Percentiles rank a stretch among this genome's conserved stretches.
These are phyloP conservation scores for Malus hybrid DNA, from an alignment of 331 rosid species.

Conservation along the genomic window DNA sequence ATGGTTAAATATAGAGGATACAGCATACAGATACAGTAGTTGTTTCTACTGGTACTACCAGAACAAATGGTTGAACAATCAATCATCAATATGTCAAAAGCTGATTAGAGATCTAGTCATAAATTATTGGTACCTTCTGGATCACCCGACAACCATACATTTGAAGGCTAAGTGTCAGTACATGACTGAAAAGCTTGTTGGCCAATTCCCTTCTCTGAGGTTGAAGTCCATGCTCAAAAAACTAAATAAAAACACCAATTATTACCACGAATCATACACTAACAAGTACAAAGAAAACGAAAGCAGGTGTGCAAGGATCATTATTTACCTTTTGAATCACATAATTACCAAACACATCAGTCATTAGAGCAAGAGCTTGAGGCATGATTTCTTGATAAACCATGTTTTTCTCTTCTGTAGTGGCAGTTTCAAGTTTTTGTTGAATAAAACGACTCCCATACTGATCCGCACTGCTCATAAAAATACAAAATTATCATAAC, in stretches of 20 bases:
- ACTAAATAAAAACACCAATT: constrained; percentile 34
- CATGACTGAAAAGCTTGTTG: constrained; percentile 74
- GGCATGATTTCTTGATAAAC: constrained; percentile 99
- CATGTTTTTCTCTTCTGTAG: constrained; percentile 77
- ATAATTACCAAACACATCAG: constrained; percentile 97
- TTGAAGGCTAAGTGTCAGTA: constrained; percentile 88
- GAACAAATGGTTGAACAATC: not conserved
- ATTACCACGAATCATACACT: constrained; percentile 7
- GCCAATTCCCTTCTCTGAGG: constrained; percentile 86
- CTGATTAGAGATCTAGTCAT: not conserved
- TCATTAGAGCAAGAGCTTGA: constrained; percentile 88
- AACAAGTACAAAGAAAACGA: not conserved
- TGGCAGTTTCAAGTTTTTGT: constrained; percentile 13
- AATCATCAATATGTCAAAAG: not conserved
- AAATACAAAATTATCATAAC: not conserved
- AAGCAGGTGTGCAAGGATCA: not conserved
- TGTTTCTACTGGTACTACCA: not conserved
- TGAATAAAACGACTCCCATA: constrained; percentile 97
- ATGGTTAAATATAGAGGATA: not conserved
- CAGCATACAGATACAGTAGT: not conserved
- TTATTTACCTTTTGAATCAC: constrained; percentile 88
- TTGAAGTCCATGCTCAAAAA: constrained; percentile 92
- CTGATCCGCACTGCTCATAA: constrained; percentile 74
- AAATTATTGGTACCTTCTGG: constrained; percentile 65
- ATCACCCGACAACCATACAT: constrained; percentile 98